Percentiles rank a stretch among this genome's conserved stretches.
Evolutionary conservation across 1,284 basidiomycete species (phyloP).

Genomic region (Phenoliferia sp.): DNA sequence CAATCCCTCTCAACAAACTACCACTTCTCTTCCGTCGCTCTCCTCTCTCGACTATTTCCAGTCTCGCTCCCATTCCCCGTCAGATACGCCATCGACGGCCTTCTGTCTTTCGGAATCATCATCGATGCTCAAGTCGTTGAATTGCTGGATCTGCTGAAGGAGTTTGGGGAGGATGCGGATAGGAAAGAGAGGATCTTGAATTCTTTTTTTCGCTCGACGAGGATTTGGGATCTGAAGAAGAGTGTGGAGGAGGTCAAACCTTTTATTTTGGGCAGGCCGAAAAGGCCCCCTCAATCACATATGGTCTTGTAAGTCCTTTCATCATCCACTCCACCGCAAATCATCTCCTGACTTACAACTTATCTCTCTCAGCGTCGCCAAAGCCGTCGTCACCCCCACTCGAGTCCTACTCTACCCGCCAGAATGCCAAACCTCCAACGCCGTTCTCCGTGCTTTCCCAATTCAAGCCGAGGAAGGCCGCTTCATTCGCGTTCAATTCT

Average conservation of each 20-base stretch:
- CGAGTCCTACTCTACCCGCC: background rate
- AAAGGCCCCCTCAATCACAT: background rate
- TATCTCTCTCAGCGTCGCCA: background rate
- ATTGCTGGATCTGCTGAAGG: background rate
- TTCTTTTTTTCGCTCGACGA: background rate
- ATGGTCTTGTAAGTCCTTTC: background rate
- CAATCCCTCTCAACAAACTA: background rate
- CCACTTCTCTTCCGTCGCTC: background rate
- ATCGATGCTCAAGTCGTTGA: background rate
- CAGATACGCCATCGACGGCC: slow-evolving; percentile 1
- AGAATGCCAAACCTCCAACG: background rate
- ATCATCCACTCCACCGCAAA: background rate
- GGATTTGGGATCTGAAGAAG: background rate
- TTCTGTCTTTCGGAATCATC: background rate
- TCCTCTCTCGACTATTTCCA: background rate
- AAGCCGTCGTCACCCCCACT: background rate
- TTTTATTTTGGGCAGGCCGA: background rate
- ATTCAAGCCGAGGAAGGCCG: background rate
- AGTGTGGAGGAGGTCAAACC: background rate
- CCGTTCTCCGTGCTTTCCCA: background rate
- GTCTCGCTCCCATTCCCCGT: background rate
- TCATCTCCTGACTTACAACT: background rate
- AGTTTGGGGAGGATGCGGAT: background rate
- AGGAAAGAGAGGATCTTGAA: background rate
- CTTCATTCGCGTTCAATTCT: background rate